Conservation (phyloP, 805 yeast species). For the Novakomyces olei region DNA sequence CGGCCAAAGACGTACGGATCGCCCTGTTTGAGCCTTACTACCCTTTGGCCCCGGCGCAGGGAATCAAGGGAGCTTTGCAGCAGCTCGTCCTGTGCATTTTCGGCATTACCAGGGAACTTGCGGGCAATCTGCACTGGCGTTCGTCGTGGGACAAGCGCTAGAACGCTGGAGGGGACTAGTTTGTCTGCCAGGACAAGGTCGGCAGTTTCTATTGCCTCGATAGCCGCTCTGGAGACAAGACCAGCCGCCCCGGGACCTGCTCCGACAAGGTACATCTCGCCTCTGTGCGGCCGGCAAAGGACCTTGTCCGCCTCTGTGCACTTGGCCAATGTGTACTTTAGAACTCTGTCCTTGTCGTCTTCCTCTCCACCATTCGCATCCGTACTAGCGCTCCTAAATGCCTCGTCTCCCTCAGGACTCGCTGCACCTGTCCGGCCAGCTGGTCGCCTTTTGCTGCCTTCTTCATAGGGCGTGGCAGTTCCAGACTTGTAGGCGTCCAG, state of each 20-base stretch:
- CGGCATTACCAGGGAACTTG: constrained; percentile 94
- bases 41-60: constrained; percentile 42
- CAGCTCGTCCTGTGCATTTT: constrained; percentile 71
- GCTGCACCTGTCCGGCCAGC: not conserved
- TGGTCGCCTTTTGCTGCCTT: not conserved
- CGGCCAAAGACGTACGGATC: constrained; percentile 93
- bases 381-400: not conserved
- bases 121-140: constrained; percentile 70
- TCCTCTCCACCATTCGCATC: too few species aligned
- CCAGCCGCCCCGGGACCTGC: constrained; percentile 84
- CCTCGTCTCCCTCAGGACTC: not conserved
- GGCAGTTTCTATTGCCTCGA: constrained; percentile 57
- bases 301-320: not conserved
- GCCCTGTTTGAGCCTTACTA: constrained; percentile 83
- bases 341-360: too few species aligned
- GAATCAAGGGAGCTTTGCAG: constrained; percentile 48
- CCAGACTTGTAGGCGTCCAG: not conserved
- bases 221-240: constrained; percentile 64
- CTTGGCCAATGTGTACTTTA: too few species aligned
- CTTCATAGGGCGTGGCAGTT: not conserved
- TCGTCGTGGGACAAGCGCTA: constrained; percentile 54
- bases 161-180: constrained; percentile 70
- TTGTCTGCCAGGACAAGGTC: constrained; percentile 78
- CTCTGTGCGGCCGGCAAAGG: constrained; percentile 15
- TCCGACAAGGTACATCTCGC: constrained; percentile 65